phyloP scores from a whole-genome alignment of 2,329 filamentous ascomycete genomes.

The Arthrobotrys megalospora region DNA sequence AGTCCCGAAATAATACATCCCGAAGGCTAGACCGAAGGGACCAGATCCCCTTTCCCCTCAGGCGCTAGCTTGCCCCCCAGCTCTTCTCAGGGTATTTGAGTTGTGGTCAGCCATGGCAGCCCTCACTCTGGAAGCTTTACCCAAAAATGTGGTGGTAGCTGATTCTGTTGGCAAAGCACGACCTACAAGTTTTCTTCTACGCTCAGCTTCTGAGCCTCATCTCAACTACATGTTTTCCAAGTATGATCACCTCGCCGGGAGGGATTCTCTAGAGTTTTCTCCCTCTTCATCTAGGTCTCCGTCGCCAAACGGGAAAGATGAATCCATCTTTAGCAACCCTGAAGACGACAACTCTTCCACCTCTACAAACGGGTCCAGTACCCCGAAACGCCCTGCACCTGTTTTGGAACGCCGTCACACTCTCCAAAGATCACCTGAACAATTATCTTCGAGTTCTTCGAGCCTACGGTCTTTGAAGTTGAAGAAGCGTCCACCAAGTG shows the following conservation, averaged over 20 bases:
- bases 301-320: conserved; percentile 59
- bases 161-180: conserved; percentile 53
- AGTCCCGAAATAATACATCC: conserved; percentile 54
- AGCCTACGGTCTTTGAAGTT: conserved; percentile 50
- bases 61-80: conserved; percentile 23
- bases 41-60: conserved; percentile 21
- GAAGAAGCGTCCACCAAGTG: conserved; percentile 51
- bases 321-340: conserved; percentile 59
- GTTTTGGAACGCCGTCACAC: conserved; percentile 57
- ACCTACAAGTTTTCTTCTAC: conserved; percentile 52
- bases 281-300: conserved; percentile 56
- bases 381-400: conserved; percentile 53
- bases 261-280: conserved; percentile 52
- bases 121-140: conserved; percentile 59
- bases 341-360: conserved; percentile 59
- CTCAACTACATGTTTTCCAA: conserved; percentile 61
- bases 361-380: conserved; percentile 51
- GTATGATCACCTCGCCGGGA: conserved; percentile 43
- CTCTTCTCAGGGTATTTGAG: conserved; percentile 35
- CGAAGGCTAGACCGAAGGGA: conserved; percentile 33
- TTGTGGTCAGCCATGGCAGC: conserved; percentile 52
- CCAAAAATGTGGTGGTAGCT: conserved; percentile 60
- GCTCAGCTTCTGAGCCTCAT: conserved; percentile 58
- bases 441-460: conserved; percentile 51
- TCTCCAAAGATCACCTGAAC: conserved; percentile 47